Evolutionary conservation across 768 basidiomycete genomes (phyloP).

Genomic region (Floccularia luteovirens): DNA sequence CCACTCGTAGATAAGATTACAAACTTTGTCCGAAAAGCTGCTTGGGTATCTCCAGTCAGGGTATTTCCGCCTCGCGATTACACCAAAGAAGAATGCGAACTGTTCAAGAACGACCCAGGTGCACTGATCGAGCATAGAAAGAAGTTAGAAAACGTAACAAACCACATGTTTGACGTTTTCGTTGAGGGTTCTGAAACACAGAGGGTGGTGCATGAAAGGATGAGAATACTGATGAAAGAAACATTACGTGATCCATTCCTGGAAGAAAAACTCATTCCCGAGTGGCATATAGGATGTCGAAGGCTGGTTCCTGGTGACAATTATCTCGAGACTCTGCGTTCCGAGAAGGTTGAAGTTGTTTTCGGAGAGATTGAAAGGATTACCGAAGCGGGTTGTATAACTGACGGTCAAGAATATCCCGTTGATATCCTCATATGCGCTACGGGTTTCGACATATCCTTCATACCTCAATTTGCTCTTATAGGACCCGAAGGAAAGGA

Average conservation of each 20-base stretch:
- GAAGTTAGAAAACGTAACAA: constrained; percentile 28
- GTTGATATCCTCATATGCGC: constrained; percentile 28
- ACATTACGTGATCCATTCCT: constrained; percentile 34
- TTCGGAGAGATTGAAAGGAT: constrained; percentile 19
- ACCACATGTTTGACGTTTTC: constrained; percentile 20
- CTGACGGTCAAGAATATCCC: constrained; percentile 19
- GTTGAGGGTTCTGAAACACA: constrained; percentile 26
- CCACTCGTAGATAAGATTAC: constrained; percentile 25
- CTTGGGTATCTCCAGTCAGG: constrained; percentile 21
- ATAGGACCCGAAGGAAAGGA: constrained; percentile 16
- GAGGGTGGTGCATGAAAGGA: constrained; percentile 12
- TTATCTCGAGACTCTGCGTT: constrained; percentile 22
- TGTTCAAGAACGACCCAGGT: constrained; percentile 26
- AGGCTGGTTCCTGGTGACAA: constrained; percentile 24
- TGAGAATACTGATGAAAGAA: constrained; percentile 29
- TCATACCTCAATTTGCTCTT: constrained; percentile 22
- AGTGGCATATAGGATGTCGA: constrained; percentile 24
- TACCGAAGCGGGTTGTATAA: constrained; percentile 19
- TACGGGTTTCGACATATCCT: constrained; percentile 27
- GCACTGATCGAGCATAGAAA: constrained; percentile 35
- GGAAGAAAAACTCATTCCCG: constrained; percentile 27
- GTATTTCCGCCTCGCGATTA: constrained; percentile 21
- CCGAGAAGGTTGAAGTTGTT: constrained; percentile 23
- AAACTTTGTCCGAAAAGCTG: constrained; percentile 22
- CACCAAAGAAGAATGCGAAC: constrained; percentile 29